A percentile compares a stretch with the other conserved stretches of the same genome.
These are phyloP conservation scores for Aspergillus biplanus DNA, from an alignment of 495 filamentous ascomycete species.

Conservation along the genomic window DNA sequence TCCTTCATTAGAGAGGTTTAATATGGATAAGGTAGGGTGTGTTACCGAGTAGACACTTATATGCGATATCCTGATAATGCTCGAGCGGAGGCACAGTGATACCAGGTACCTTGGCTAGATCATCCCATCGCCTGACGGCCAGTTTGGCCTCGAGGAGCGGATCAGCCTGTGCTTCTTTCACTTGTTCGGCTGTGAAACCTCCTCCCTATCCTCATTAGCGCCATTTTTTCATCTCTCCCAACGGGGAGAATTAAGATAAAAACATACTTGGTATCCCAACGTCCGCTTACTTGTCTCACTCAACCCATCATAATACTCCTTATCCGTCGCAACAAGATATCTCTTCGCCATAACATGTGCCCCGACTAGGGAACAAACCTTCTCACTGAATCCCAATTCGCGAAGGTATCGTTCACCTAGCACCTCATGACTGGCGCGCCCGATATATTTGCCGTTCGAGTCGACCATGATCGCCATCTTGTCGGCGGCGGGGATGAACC, in stretches of 20 bases:
- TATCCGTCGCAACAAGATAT: constrained; percentile 45
- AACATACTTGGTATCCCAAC: constrained; percentile 32
- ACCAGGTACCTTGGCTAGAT: constrained; percentile 38
- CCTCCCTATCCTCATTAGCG: constrained; percentile 28
- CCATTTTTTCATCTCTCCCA: not conserved
- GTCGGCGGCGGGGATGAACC: constrained; percentile 40
- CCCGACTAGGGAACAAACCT: constrained; percentile 41
- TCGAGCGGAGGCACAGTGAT: constrained; percentile 29
- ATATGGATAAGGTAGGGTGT: not conserved
- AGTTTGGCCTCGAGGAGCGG: constrained; percentile 39
- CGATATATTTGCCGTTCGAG: constrained; percentile 34
- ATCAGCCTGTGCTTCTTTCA: constrained; percentile 33
- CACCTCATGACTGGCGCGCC: constrained; percentile 41
- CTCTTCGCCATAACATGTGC: constrained; percentile 49
- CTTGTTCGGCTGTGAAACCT: constrained; percentile 34
- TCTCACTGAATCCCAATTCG: constrained; percentile 42
- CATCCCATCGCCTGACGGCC: constrained; percentile 43
- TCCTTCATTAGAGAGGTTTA: not conserved
- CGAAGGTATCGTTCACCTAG: constrained; percentile 44
- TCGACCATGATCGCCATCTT: constrained; percentile 31
- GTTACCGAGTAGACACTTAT: constrained; percentile 22
- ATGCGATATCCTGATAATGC: constrained; percentile 28
- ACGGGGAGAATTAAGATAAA: not conserved
- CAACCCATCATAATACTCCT: constrained; percentile 38
- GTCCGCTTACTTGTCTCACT: constrained; percentile 45